Conservation (phyloP, 148 eudicot genomes). For the Fallopia convolvulus region DNA sequence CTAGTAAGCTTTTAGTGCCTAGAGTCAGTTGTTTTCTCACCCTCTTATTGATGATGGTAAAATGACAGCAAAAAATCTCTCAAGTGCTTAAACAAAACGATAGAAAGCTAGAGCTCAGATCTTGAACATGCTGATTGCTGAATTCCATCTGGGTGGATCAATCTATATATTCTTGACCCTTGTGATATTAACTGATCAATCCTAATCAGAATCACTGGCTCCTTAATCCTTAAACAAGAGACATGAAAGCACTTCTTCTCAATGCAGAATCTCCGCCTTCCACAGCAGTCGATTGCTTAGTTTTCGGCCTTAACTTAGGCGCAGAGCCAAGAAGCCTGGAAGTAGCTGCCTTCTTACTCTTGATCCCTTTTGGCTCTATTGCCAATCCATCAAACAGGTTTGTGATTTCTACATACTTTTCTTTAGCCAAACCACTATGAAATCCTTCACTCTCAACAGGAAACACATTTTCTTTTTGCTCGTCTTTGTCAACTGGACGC, state of each 20-base stretch:
- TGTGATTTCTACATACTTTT: neutral
- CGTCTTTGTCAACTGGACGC: neutral
- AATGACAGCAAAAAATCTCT: neutral
- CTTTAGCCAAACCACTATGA: neutral
- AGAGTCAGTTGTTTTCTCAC: no score
- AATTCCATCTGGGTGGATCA: neutral
- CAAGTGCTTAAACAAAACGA: neutral
- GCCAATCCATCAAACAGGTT: neutral
- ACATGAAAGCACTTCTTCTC: constrained; percentile 5
- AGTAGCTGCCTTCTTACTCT: neutral
- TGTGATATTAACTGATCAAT: neutral
- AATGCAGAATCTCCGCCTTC: neutral
- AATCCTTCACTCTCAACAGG: neutral
- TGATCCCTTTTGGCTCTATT: neutral
- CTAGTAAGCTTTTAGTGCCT: no score
- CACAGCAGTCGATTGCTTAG: neutral
- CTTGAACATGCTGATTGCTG: neutral
- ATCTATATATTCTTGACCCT: neutral
- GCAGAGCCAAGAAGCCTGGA: neutral
- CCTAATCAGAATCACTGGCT: neutral
- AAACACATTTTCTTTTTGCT: neutral
- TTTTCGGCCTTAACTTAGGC: neutral
- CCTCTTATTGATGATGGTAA: neutral
- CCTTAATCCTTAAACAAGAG: neutral
- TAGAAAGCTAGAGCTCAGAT: neutral